Conservation (phyloP, 768 basidiomycete genomes). For the Rhizopogon vulgaris region DNA sequence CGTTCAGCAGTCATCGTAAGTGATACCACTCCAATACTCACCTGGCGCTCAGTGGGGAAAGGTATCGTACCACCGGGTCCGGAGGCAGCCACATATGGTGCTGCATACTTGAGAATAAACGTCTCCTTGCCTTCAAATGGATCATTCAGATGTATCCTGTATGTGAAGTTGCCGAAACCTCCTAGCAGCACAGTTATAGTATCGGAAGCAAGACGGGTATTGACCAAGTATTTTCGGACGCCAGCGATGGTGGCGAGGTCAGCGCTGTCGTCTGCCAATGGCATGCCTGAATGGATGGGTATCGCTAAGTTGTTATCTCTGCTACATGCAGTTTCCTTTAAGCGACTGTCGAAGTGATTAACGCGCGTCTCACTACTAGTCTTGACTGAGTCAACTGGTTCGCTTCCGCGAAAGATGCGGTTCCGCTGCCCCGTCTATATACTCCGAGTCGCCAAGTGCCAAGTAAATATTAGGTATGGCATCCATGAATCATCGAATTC, state of each 20-base stretch:
- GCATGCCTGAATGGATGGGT: conserved; percentile 4
- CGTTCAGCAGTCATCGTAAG: too few relatives aligned
- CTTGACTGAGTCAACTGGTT: too few relatives aligned
- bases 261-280: conserved; percentile 10
- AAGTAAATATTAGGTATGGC: too few relatives aligned
- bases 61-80: conserved; percentile 16
- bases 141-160: conserved; percentile 38
- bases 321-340: too few relatives aligned
- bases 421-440: too few relatives aligned
- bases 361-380: too few relatives aligned
- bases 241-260: conserved; percentile 26
- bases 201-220: conserved; percentile 42
- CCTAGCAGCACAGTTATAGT: conserved; percentile 45
- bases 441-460: too few relatives aligned
- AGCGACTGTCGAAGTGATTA: too few relatives aligned
- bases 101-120: conserved; percentile 54
- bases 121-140: conserved; percentile 39
- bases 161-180: conserved; percentile 51
- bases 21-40: conserved; percentile 13
- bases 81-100: conserved; percentile 34
- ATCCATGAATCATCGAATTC: too few relatives aligned
- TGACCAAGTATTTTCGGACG: conserved; percentile 37
- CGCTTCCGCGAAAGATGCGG: too few relatives aligned
- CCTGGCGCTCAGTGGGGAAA: conserved; percentile 49
- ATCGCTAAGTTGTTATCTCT: too few relatives aligned